phyloP scores from a whole-genome alignment of 345 rosid species.

The Arabidopsis suecica region DNA sequence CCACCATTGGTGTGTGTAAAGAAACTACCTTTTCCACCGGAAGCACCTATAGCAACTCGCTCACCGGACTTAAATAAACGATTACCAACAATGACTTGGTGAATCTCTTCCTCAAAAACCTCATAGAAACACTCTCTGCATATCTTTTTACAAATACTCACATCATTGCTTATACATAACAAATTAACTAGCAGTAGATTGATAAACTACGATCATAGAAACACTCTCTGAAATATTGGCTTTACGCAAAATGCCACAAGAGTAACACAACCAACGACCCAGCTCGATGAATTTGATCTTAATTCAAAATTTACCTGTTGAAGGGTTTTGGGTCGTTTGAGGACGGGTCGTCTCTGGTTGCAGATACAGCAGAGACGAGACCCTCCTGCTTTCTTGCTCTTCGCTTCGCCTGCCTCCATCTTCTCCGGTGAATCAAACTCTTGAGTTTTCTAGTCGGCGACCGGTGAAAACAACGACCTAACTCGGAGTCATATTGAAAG shows the following conservation, averaged over 20 bases:
- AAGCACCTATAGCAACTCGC: conserved; percentile 84
- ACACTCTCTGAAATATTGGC: too few relatives aligned
- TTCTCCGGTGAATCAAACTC: not conserved
- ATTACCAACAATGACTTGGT: conserved; percentile 65
- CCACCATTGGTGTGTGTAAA: not conserved
- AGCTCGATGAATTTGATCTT: not conserved
- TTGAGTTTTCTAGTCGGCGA: not conserved
- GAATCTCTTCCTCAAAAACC: conserved; percentile 86
- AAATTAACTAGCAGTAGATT: not conserved
- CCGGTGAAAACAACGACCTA: conserved; percentile 7
- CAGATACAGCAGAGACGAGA: conserved; percentile 69
- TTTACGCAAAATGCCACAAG: too few relatives aligned
- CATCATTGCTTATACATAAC: not conserved
- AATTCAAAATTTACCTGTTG: conserved; percentile 57
- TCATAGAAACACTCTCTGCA: conserved; percentile 85
- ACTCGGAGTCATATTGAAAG: not conserved
- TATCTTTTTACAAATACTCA: conserved; percentile 52
- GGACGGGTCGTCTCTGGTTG: conserved; percentile 64
- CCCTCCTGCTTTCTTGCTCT: conserved; percentile 48
- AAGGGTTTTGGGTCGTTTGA: conserved; percentile 86
- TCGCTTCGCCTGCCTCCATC: conserved; percentile 51
- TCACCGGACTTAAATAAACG: conserved; percentile 74
- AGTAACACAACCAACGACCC: too few relatives aligned
- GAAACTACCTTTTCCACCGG: conserved; percentile 87
- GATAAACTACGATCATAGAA: not conserved